A percentile compares a stretch with the other conserved stretches of the same genome.
phyloP scores from a whole-genome alignment of 2,329 filamentous ascomycete species.

The Paecilomyces variotii region DNA sequence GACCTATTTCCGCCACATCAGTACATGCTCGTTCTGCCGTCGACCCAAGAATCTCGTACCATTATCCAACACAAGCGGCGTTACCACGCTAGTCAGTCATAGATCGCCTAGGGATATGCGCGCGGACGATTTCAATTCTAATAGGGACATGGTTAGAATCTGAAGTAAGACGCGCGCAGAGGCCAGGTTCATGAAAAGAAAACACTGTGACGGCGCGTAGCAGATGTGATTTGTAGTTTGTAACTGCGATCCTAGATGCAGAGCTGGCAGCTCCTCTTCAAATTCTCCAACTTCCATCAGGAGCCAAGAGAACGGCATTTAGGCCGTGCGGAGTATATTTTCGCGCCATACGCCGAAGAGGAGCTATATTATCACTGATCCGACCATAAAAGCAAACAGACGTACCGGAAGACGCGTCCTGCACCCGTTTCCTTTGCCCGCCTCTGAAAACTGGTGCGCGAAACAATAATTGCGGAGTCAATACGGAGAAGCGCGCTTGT shows the following conservation, averaged over 20 bases:
- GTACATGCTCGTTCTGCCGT: conserved; percentile 2
- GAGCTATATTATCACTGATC: conserved; percentile 7
- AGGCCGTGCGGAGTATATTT: not conserved
- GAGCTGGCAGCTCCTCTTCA: not conserved
- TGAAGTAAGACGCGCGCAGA: not conserved
- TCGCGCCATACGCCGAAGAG: not conserved
- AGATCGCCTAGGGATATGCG: conserved; percentile 7
- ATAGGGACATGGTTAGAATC: not conserved
- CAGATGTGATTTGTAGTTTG: not conserved
- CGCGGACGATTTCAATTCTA: conserved; percentile 10
- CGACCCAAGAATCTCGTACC: conserved; percentile 16
- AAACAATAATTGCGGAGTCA: conserved; percentile 2
- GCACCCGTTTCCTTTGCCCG: conserved; percentile 2
- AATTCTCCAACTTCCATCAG: not conserved
- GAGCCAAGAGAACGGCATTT: not conserved
- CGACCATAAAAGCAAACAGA: conserved; percentile 2
- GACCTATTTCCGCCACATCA: conserved; percentile 52
- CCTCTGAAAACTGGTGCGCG: conserved; percentile 5
- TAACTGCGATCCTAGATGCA: not conserved
- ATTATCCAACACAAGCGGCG: conserved; percentile 16
- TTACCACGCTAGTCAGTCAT: conserved; percentile 20
- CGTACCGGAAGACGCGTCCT: conserved; percentile 16
- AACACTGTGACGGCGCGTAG: not conserved
- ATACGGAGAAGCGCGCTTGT: conserved; percentile 5
- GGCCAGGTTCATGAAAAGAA: not conserved